Base-by-base conservation (phyloP, 192 early-diverging fungal species). In the Dimargaris cristalligena region DNA sequence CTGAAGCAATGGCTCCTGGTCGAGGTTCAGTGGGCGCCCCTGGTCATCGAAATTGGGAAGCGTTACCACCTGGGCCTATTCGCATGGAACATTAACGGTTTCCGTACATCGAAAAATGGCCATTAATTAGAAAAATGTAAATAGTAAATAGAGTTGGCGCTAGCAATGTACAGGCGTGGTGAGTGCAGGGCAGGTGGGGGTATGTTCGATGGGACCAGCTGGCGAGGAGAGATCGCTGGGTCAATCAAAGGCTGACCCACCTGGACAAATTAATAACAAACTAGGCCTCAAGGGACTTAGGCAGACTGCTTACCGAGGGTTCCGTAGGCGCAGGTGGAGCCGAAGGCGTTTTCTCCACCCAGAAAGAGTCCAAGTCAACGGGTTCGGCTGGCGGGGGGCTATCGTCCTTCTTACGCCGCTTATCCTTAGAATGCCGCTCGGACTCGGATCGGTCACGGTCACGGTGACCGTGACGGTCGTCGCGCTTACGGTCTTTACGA, bases 21-120 rank as follows among this genome's bases (percentile, higher is more conserved):
- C 55, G 9, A 57, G 31, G 23, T 57, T 57, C 18, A 57, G 33
- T 0, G 55, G 55, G 10, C 33, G 55, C 4, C 55, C 55, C 1
- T 38, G 55, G 55, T 57, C 55, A 34, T 57, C 55, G 38, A 57
- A 57, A n/a, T 57, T 57, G 55, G 55, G 55, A 34, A 57, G 35
- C 4, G 35, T 34, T 16, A 34, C 34, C 26, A 34, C 22, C 32
- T 34, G 20, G 29, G 28, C 10, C 20, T 29, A 0, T 13, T 4
- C 20, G 0, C 29, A 30, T 8, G 29, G n/a, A n/a, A n/a, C n/a
- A 20, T 20, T 3, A 1, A 26, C 41, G 10, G 10, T 18, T 18
- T 18, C 11, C 45, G 20, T 22, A 46, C 11, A 22, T 3, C 45
- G 23, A 46, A 4, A 44, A 46, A 2, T 22, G 18, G 20, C 18